Evolutionary conservation across 305 asterid species (phyloP).

Genomic region (Fraxinus nigra): DNA sequence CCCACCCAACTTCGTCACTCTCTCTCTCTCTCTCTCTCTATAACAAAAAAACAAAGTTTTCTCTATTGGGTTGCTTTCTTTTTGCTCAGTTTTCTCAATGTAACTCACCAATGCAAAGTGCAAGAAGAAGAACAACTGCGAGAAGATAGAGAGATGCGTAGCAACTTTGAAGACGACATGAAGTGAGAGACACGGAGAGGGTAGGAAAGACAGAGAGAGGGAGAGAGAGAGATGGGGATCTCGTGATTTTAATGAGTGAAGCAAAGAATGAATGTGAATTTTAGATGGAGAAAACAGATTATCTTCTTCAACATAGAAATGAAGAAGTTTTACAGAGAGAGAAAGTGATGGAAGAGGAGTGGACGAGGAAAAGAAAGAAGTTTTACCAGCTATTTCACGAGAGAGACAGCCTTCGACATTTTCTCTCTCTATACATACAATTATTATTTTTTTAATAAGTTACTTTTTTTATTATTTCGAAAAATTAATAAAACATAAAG

Average conservation of each 20-base stretch:
- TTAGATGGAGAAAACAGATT: constrained; percentile 15
- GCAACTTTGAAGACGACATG: constrained; percentile 14
- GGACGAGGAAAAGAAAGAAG: not conserved
- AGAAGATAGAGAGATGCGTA: constrained; percentile 20
- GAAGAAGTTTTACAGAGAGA: constrained; percentile 4
- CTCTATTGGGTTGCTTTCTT: not conserved
- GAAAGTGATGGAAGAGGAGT: not conserved
- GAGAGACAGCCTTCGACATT: not conserved
- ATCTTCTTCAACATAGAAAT: not conserved
- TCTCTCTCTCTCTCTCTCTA: constrained; percentile 12
- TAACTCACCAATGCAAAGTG: constrained; percentile 29
- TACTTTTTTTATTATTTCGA: not conserved
- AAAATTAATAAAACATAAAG: not conserved
- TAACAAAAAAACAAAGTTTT: not conserved
- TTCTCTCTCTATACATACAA: not conserved
- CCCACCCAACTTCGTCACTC: constrained; percentile 18
- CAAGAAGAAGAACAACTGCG: not conserved
- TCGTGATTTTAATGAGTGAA: constrained; percentile 61
- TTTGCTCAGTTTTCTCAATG: not conserved
- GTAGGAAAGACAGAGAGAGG: constrained; percentile 16
- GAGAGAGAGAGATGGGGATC: constrained; percentile 50
- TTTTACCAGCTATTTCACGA: constrained; percentile 28
- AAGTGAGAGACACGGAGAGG: constrained; percentile 20
- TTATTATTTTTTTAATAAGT: not conserved
- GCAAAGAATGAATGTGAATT: constrained; percentile 58